Percentiles rank a stretch among this genome's conserved stretches.
Conservation (phyloP, 2,329 filamentous ascomycete species). For the Monilinia fructicola region DNA sequence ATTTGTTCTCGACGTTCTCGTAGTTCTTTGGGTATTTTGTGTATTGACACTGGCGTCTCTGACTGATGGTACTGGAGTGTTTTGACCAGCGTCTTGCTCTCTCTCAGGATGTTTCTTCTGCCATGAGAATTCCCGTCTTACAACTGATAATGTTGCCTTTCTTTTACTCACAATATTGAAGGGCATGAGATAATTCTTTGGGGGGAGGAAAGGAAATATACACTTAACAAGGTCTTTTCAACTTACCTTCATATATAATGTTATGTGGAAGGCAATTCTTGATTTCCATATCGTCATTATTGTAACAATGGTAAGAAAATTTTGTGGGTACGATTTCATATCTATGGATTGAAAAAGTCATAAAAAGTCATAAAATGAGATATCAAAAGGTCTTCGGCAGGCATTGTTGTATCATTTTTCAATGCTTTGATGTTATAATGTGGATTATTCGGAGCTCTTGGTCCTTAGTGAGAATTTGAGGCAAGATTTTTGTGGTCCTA, state of each 20-base stretch:
- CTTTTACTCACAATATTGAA: neutral
- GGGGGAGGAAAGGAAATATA: neutral
- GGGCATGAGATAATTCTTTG: neutral
- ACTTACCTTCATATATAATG: constrained; percentile 6
- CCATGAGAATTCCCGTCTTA: constrained; percentile 4
- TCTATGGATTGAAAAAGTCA: neutral
- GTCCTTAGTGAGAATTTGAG: constrained; percentile 5
- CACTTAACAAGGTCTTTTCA: neutral
- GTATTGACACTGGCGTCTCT: constrained; percentile 14
- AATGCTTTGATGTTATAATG: neutral
- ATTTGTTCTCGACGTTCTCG: neutral
- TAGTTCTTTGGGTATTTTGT: neutral
- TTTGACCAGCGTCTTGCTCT: constrained; percentile 1
- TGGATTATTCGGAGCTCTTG: constrained; percentile 15
- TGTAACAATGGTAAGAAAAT: neutral
- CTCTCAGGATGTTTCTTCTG: constrained; percentile 6
- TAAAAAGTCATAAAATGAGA: neutral
- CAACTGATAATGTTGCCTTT: neutral
- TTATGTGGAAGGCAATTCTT: neutral
- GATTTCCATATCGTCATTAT: neutral
- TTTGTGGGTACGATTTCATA: constrained; percentile 8
- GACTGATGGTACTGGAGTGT: neutral
- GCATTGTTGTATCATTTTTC: too few relatives aligned
- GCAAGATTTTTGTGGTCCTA: neutral
- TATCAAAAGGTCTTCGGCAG: neutral